Conservation (phyloP, 768 basidiomycete species). For the Sporobolomyces roseus region DNA sequence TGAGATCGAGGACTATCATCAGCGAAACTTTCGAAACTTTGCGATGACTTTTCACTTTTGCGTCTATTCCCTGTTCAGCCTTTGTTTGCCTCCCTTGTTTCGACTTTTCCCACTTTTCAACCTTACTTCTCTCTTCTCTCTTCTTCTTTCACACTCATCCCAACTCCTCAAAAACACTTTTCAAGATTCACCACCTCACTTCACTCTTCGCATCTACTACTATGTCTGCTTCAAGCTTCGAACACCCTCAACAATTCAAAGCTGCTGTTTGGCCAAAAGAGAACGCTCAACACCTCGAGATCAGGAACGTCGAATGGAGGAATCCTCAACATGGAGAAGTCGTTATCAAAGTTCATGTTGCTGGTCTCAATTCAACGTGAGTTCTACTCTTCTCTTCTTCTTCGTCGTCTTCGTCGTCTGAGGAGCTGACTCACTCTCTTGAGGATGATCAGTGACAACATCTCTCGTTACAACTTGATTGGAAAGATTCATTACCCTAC, state of each 20-base stretch:
- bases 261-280: background rate
- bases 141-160: background rate
- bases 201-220: background rate
- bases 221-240: background rate
- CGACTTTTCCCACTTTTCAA: no score
- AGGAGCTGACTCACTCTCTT: conserved; percentile 2
- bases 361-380: conserved; percentile 13
- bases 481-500: conserved; percentile 5
- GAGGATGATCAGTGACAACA: background rate
- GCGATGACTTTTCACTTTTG: no score
- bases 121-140: background rate
- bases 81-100: no score
- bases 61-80: no score
- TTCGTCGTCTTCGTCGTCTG: background rate
- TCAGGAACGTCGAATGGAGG: conserved; percentile 6
- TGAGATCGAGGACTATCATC: no score
- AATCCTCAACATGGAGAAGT: background rate
- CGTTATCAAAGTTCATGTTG: conserved; percentile 10
- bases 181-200: conserved; percentile 2
- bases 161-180: background rate
- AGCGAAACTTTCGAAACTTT: no score
- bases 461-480: conserved; percentile 12
- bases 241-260: background rate
- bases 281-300: background rate
- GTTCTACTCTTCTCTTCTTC: background rate